Percentiles rank a stretch among this genome's conserved stretches.
Conservation (phyloP, 345 rosid genomes). For the Brassica nigra region DNA sequence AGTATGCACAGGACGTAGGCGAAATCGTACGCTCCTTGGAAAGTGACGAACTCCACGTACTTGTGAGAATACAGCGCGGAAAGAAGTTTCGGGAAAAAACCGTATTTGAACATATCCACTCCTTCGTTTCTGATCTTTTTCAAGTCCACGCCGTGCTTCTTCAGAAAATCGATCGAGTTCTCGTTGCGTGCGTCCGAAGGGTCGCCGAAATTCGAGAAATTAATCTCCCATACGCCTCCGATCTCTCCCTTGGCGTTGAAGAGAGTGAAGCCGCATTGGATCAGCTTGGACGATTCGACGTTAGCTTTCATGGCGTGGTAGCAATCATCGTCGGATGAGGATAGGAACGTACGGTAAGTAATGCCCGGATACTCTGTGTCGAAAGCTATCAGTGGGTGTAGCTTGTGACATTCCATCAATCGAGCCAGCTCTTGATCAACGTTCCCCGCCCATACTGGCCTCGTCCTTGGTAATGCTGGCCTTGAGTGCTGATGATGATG, state of each 20-base stretch:
- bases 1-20: constrained; percentile 20
- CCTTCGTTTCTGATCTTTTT: constrained; percentile 30
- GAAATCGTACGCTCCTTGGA: constrained; percentile 38
- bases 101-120: constrained; percentile 21
- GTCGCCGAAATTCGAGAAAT: constrained; percentile 35
- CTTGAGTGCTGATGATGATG: background rate
- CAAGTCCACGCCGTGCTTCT: constrained; percentile 29
- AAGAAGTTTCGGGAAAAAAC: constrained; percentile 13
- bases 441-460: constrained; percentile 21
- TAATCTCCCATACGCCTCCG: constrained; percentile 39
- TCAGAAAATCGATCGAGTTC: constrained; percentile 19
- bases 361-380: constrained; percentile 30
- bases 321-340: background rate
- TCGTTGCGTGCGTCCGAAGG: constrained; percentile 24
- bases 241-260: constrained; percentile 33
- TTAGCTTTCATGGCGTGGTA: constrained; percentile 10
- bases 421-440: constrained; percentile 6
- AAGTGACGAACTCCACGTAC: constrained; percentile 17
- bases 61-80: background rate
- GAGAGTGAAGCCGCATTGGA: constrained; percentile 34
- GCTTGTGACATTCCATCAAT: background rate
- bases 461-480: background rate
- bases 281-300: constrained; percentile 26
- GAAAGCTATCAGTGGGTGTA: constrained; percentile 25
- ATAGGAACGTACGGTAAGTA: background rate